A percentile compares a stretch with the other conserved stretches of the same genome.
phyloP scores from a whole-genome alignment of 768 basidiomycete genomes.

The Mycena haematopus region DNA sequence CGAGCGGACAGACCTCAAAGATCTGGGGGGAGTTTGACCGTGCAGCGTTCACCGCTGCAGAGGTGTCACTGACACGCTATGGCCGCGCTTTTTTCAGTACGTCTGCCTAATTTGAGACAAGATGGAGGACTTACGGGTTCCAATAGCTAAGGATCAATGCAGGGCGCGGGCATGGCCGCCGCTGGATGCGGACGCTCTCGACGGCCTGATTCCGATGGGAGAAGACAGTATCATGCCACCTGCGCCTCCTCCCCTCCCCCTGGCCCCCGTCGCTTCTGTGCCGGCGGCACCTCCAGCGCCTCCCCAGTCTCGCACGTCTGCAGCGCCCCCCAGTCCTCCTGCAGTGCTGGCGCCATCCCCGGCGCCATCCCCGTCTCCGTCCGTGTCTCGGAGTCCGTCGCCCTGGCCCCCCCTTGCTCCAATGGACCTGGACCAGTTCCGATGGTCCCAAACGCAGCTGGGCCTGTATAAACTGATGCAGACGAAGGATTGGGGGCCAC shows the following conservation, averaged over 20 bases:
- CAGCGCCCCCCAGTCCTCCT: no score
- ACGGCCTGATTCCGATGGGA: not conserved
- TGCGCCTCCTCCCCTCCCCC: no score
- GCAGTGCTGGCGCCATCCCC: no score
- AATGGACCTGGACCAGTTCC: not conserved
- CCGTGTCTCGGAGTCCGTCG: no score
- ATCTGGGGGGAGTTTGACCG: conserved; percentile 7
- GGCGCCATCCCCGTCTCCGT: no score
- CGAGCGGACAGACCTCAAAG: not conserved
- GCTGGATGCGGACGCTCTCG: not conserved
- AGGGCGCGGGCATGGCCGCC: not conserved
- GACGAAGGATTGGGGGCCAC: conserved; percentile 3
- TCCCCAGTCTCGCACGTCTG: no score
- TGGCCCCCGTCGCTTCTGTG: not conserved
- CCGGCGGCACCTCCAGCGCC: not conserved
- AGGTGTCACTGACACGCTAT: conserved; percentile 2
- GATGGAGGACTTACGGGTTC: not conserved
- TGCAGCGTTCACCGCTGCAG: not conserved
- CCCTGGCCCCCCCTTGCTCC: not conserved
- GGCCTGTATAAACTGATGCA: not conserved
- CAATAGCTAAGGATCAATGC: not conserved
- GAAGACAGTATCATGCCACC: not conserved
- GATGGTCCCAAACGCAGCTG: not conserved
- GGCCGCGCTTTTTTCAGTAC: conserved; percentile 6
- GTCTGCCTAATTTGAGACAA: not conserved